Base-by-base conservation (phyloP, 441 rosid species). In the Francoa sonchifolia region DNA sequence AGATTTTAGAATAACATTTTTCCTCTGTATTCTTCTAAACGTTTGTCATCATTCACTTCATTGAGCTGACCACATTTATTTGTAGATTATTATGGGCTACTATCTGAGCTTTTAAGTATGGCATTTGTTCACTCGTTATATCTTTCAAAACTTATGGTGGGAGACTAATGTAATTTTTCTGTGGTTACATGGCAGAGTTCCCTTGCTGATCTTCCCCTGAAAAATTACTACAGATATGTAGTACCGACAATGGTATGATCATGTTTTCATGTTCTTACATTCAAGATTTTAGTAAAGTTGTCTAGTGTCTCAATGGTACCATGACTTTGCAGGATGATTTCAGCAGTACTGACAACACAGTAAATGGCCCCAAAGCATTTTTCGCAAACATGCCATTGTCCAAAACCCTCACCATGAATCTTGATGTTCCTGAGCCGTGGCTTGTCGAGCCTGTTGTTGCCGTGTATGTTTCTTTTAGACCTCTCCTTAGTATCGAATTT, bases 341-440 rank as follows among this genome's bases (percentile, higher is more conserved):
- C 66, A 92, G 99, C 68, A 66, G 69, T 59, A 63, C 57, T 30
- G 77, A 74, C 61, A 59, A 58, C 61, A 57, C 79, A 16, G 74
- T 87, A 53, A 70, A 73, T 67, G 99, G 99, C 21, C 95, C 99
- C 17, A 81, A 69, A 66, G 99, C 99, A 12, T 83, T 79, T 72
- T 92, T 92, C 23, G 83, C 95, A 12, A 92, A 87, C 59, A 92
- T 92, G 99, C 99, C 97, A 32, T 54, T 87, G 44, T 83, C 99
- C 33, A 92, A 92, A 66, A 92, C 97, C 27, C 99, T 92, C 56
- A 92, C 99, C 59, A 87, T 92, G 99, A 92, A 92, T 71, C 92
- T 92, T 52, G 99, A 92, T 59, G 99, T 92, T 62, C 99, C 97
- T 28, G 99, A 92, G 59, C 94, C 99, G 22, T 92, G 99, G 99